Base-by-base conservation (phyloP, 139 green algal species). In the Zygnema circumcarinatum region DNA sequence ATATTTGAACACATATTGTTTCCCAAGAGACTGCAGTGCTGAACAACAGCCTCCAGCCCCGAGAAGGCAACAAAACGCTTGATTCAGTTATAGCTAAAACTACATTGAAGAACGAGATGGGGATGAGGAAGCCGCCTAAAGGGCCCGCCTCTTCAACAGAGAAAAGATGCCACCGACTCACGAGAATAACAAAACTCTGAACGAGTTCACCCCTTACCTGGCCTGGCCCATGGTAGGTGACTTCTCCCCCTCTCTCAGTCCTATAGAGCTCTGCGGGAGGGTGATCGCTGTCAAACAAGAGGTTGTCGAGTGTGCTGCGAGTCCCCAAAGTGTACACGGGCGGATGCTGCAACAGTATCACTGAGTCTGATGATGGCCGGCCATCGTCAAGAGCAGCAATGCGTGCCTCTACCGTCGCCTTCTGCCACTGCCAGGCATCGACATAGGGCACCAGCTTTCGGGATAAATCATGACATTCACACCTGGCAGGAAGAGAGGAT, bases 161-260 rank as follows among this genome's bases (percentile, higher is more conserved):
- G n/a, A n/a, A n/a, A n/a, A n/a, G n/a, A n/a, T n/a, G n/a, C n/a
- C n/a, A n/a, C n/a, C n/a, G n/a, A n/a, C n/a, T n/a, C n/a, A n/a
- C n/a, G n/a, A n/a, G n/a, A n/a, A n/a, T n/a, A n/a, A n/a, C n/a
- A n/a, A n/a, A n/a, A n/a, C n/a, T n/a, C n/a, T n/a, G n/a, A n/a
- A n/a, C n/a, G n/a, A n/a, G n/a, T n/a, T n/a, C 47, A 16, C 7
- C 16, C 47, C 7, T 16, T 20, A 91, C 87, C 92, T 96, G 94
- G 0, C 94, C 94, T 0, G 94, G 94, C 7, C 94, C 94, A 87
- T 97, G 94, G 56, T 96, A 96, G 0, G 94, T 97, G 22, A 96
- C 94, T 88, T 97, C 94, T 1, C 94, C 94, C 16, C 94, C 94
- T 0, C 95, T 81, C 87, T 97, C 95, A 67, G 90, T 95, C 1